Percentiles rank a stretch among this genome's conserved stretches.
Evolutionary conservation across 768 basidiomycete genomes (phyloP).

Genomic region (Boletus reticulatus): DNA sequence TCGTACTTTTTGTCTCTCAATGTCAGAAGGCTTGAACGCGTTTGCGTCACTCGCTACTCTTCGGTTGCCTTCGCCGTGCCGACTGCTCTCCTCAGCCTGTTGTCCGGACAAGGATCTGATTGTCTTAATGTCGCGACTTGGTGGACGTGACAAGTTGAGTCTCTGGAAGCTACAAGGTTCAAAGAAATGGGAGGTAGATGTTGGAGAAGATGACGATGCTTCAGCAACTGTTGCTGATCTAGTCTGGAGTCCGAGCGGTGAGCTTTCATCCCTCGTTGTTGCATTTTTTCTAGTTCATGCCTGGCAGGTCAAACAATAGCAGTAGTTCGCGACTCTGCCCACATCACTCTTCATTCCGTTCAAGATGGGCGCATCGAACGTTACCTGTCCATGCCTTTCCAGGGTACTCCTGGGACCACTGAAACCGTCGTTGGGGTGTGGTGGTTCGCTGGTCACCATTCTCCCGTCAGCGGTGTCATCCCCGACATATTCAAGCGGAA

Average conservation of each 20-base stretch:
- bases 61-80: slow-evolving; percentile 54
- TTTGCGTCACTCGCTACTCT: slow-evolving; percentile 57
- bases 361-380: slow-evolving; percentile 68
- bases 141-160: slow-evolving; percentile 65
- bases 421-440: slow-evolving; percentile 52
- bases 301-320: slow-evolving; percentile 65
- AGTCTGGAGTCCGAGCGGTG: slow-evolving; percentile 85
- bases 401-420: slow-evolving; percentile 11
- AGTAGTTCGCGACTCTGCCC: slow-evolving; percentile 65
- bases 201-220: slow-evolving; percentile 46
- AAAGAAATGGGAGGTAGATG: slow-evolving; percentile 80
- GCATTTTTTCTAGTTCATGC: slow-evolving; percentile 1
- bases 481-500: slow-evolving; percentile 77
- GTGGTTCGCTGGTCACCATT: slow-evolving; percentile 65
- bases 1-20: neutral
- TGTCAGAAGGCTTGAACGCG: slow-evolving; percentile 41
- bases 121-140: slow-evolving; percentile 62
- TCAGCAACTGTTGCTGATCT: slow-evolving; percentile 53
- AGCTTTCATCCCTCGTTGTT: slow-evolving; percentile 14
- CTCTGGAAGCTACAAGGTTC: slow-evolving; percentile 80
- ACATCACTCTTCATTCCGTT: slow-evolving; percentile 69
- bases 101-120: slow-evolving; percentile 86
- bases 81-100: slow-evolving; percentile 62
- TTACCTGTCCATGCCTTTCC: slow-evolving; percentile 38
- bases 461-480: slow-evolving; percentile 40